Base-by-base conservation (phyloP, 2,329 filamentous ascomycete species). In the Colletotrichum filicis region DNA sequence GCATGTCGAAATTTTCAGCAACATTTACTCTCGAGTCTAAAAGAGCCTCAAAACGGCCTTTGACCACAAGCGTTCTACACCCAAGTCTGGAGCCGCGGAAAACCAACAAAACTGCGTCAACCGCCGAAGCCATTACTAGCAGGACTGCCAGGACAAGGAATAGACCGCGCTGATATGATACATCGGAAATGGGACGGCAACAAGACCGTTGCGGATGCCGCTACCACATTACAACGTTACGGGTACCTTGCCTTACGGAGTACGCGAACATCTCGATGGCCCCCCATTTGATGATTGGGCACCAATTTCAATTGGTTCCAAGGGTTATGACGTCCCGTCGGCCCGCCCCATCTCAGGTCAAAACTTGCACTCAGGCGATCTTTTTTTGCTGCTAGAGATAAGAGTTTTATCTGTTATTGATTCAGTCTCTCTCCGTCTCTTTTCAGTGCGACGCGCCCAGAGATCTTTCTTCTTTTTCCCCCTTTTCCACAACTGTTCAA, bases 251-350 rank as follows among this genome's bases (percentile, higher is more conserved):
- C 57, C 24, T 60, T 28, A 60, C 32, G 32, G 57, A 60, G 57
- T 42, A 60, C n/a, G 46, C 61, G 14, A 49, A 24, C 30, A 5
- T 37, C 22, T 35, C 49, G 22, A 64, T 64, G 22, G 4, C 11
- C 32, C 57, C 19, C 42, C 57, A n/a, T 35, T 35, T 42, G 16
- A 42, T 42, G 37, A 42, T 42, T 37, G 28, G 49, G 22, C 32
- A 53, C 14, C 46, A n/a, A 53, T 26, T 35, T 46, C 53, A 53
- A 64, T 64, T 64, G 61, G 61, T 28, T 52, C 22, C n/a, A 49
- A 28, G 22, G 30, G 11, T 53, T 37, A 64, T 60, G 57, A 55
- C 61, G 49, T 64, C 46, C 57, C 32, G 32, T 60, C 57, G 57
- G 32, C 57, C 49, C 22, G 61, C 9, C 61, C 61, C 30, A 53